phyloP scores from a whole-genome alignment of 192 early-diverging fungal species.

The Linnemannia elongata region DNA sequence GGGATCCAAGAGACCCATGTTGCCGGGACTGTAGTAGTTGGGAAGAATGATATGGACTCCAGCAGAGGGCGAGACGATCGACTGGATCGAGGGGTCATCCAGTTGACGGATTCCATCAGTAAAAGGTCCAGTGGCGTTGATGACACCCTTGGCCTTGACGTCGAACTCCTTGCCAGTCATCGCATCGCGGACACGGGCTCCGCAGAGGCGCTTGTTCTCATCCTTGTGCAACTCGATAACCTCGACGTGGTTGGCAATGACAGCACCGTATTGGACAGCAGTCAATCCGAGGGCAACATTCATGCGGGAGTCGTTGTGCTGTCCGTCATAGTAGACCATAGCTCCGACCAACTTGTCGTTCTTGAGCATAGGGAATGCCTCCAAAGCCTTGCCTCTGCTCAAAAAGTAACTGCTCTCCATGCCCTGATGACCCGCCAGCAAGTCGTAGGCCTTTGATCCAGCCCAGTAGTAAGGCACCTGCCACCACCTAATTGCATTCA shows the following conservation, averaged over 20 bases:
- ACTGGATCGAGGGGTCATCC: slow-evolving; percentile 80
- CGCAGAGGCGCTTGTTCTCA: slow-evolving; percentile 73
- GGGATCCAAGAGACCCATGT: slow-evolving; percentile 97
- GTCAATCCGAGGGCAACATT: slow-evolving; percentile 94
- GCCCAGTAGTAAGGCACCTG: slow-evolving; percentile 97
- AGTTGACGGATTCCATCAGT: slow-evolving; percentile 91
- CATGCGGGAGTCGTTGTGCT: slow-evolving; percentile 98
- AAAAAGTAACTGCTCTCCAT: slow-evolving; percentile 88
- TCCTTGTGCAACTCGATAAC: slow-evolving; percentile 86
- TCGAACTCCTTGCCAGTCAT: slow-evolving; percentile 90
- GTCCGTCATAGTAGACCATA: slow-evolving; percentile 97
- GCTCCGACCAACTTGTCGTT: slow-evolving; percentile 91
- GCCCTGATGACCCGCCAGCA: slow-evolving; percentile 88
- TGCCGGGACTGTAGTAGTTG: slow-evolving; percentile 93
- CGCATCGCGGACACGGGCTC: slow-evolving; percentile 85
- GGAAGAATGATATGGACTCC: slow-evolving; percentile 97
- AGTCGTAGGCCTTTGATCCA: slow-evolving; percentile 93
- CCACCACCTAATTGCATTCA: slow-evolving; percentile 78
- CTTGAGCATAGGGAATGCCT: slow-evolving; percentile 97
- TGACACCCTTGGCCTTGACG: slow-evolving; percentile 91
- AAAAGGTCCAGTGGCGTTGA: slow-evolving; percentile 92
- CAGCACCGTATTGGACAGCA: slow-evolving; percentile 90
- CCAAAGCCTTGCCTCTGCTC: slow-evolving; percentile 86
- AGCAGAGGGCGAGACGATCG: slow-evolving; percentile 94
- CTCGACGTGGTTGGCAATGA: slow-evolving; percentile 94